Conservation (phyloP, 768 basidiomycete species). For the Mycena polygramma region DNA sequence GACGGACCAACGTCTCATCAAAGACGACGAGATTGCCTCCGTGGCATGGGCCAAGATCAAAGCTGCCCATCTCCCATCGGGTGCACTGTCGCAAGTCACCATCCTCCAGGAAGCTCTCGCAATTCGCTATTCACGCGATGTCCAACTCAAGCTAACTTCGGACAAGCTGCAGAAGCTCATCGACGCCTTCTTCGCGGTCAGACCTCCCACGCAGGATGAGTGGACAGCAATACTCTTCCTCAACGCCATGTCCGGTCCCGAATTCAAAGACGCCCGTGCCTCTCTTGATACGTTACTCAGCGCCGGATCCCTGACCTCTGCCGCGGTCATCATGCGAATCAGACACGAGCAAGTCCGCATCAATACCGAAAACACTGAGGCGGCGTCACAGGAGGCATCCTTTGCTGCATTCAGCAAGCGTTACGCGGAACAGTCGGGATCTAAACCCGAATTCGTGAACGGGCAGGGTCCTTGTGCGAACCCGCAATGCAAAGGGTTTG, state of each 20-base stretch:
- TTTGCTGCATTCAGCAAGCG: slow-evolving; percentile 8
- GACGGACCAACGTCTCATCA: slow-evolving; percentile 11
- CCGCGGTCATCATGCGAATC: slow-evolving; percentile 7
- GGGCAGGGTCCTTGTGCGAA: slow-evolving; percentile 16
- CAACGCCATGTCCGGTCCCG: slow-evolving; percentile 7
- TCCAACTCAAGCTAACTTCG: background rate
- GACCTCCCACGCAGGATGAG: slow-evolving; percentile 16
- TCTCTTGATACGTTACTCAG: slow-evolving; percentile 19
- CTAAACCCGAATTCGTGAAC: background rate
- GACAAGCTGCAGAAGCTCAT: slow-evolving; percentile 2
- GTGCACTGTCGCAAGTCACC: slow-evolving; percentile 15
- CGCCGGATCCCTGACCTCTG: slow-evolving; percentile 6
- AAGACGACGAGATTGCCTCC: background rate
- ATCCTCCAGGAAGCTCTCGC: slow-evolving; percentile 19
- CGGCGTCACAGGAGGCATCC: background rate
- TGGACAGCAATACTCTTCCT: slow-evolving; percentile 14
- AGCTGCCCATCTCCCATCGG: slow-evolving; percentile 6
- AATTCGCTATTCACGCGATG: background rate
- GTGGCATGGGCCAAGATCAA: slow-evolving; percentile 4
- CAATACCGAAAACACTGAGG: slow-evolving; percentile 8
- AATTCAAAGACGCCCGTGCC: slow-evolving; percentile 13
- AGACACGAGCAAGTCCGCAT: slow-evolving; percentile 22
- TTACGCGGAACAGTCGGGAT: background rate
- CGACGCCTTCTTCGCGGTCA: slow-evolving; percentile 17
- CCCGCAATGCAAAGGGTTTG: slow-evolving; percentile 18